Conservation (phyloP, 345 rosid species). For the Hibiscus trionum region DNA sequence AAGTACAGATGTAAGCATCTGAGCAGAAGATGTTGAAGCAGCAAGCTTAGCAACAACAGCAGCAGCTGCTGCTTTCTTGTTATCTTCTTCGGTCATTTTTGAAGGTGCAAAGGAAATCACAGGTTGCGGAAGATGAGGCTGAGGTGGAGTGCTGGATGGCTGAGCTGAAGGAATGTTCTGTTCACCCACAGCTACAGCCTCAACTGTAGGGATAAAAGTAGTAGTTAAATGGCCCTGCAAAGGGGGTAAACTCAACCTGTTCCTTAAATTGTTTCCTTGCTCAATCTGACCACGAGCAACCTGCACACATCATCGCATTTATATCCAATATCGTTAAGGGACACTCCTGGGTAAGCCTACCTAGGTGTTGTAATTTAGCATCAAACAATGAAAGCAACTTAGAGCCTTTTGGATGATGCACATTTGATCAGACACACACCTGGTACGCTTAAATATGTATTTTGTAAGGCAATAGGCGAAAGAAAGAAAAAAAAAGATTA, state of each 20-base stretch:
- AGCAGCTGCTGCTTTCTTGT: conserved; percentile 69
- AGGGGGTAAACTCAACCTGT: conserved; percentile 26
- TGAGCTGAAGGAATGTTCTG: conserved; percentile 25
- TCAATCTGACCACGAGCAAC: conserved; percentile 43
- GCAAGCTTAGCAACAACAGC: conserved; percentile 67
- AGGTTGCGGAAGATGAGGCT: conserved; percentile 32
- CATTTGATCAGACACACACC: background rate
- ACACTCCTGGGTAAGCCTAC: background rate
- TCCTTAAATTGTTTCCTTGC: conserved; percentile 35
- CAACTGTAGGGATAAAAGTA: conserved; percentile 18
- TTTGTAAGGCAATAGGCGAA: background rate
- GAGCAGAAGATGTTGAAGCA: conserved; percentile 65
- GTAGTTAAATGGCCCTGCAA: conserved; percentile 19
- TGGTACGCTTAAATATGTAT: background rate
- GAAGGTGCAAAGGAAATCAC: conserved; percentile 38
- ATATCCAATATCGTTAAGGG: background rate
- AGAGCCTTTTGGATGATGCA: background rate
- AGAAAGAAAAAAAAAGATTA: background rate
- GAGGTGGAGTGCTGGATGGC: conserved; percentile 29
- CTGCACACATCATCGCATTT: conserved; percentile 27
- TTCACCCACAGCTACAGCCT: conserved; percentile 27
- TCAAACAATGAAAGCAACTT: background rate
- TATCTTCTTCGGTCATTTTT: conserved; percentile 49
- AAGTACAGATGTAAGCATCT: conserved; percentile 67
- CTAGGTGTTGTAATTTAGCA: background rate